Percentiles rank a stretch among this genome's conserved stretches.
These are phyloP conservation scores for Phalaenopsis equestris DNA, from an alignment of 106 monocot genomes.

Conservation along the genomic window DNA sequence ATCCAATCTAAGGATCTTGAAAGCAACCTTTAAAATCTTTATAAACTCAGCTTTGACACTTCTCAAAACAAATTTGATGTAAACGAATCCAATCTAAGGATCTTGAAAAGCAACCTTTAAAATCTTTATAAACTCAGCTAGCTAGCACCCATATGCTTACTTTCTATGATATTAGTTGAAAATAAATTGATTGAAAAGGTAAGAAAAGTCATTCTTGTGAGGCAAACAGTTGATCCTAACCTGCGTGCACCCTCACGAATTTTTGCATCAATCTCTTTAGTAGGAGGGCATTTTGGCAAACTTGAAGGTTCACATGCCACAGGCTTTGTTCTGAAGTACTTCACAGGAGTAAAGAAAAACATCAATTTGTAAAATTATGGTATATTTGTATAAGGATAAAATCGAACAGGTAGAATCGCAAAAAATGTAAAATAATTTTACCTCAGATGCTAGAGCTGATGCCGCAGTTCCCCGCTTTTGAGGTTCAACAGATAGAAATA, in stretches of 20 bases:
- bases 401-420: not conserved
- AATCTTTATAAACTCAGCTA: too few species aligned
- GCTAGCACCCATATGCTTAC: not conserved
- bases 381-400: not conserved
- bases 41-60: too few species aligned
- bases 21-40: too few species aligned
- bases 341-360: conserved; percentile 4
- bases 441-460: conserved; percentile 46
- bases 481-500: conserved; percentile 60
- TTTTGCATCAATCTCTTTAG: conserved; percentile 88
- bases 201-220: not conserved
- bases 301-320: conserved; percentile 71
- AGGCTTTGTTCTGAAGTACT: conserved; percentile 72
- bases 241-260: conserved; percentile 56
- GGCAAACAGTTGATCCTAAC: conserved; percentile 22
- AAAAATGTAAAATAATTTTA: conserved; percentile 8
- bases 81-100: too few species aligned
- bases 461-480: conserved; percentile 54
- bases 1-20: too few species aligned
- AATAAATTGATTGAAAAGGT: not conserved
- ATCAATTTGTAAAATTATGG: not conserved
- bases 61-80: too few species aligned
- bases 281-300: conserved; percentile 70
- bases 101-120: too few species aligned
- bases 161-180: not conserved